Conservation (phyloP, 129 eudicot species). For the Erigeron canadensis region DNA sequence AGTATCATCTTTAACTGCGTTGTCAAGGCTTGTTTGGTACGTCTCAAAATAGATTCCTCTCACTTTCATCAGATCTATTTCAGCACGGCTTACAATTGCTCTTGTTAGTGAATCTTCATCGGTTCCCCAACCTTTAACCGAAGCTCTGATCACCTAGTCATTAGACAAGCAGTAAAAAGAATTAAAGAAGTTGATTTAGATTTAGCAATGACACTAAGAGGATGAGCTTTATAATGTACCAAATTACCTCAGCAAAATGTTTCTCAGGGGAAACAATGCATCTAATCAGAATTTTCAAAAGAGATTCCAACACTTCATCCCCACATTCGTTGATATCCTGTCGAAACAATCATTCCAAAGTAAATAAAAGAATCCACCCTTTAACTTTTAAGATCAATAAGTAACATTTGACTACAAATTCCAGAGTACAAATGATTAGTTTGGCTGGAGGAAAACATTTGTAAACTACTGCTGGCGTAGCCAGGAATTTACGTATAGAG, state of each 20-base stretch:
- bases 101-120: constrained; percentile 71
- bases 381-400: no score
- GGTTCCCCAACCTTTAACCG: constrained; percentile 59
- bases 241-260: constrained; percentile 61
- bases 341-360: no score
- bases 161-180: neutral
- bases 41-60: constrained; percentile 39
- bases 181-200: neutral
- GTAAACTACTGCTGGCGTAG: no score
- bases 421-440: no score
- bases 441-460: no score
- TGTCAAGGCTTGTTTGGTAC: constrained; percentile 47
- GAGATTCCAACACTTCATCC: constrained; percentile 38
- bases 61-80: constrained; percentile 59
- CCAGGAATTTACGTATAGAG: no score
- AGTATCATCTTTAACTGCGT: constrained; percentile 56
- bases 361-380: no score
- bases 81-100: constrained; percentile 64
- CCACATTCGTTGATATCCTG: constrained; percentile 61
- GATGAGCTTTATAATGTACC: neutral
- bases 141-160: constrained; percentile 44
- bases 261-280: constrained; percentile 65
- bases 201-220: neutral
- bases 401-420: no score
- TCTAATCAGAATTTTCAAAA: constrained; percentile 44